Evolutionary conservation across 2,329 filamentous ascomycete genomes (phyloP).

Genomic region (Diaporthe caulivora): DNA sequence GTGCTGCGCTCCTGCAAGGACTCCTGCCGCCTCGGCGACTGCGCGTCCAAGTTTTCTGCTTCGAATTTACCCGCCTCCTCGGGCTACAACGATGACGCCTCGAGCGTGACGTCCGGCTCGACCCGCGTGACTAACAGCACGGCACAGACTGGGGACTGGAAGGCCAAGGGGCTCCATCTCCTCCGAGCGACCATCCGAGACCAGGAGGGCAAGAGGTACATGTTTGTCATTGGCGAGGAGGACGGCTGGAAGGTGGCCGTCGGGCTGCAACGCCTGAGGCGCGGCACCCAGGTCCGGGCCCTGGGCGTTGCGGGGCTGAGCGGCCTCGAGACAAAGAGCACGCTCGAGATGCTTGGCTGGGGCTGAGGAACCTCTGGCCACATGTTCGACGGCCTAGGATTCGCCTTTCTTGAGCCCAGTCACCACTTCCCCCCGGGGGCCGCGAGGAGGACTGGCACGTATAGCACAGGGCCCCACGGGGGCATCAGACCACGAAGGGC

Average conservation of each 20-base stretch:
- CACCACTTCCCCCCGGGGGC: not conserved
- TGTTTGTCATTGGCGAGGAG: constrained; percentile 74
- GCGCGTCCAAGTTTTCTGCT: constrained; percentile 55
- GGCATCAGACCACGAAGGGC: not conserved
- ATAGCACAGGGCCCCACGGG: not conserved
- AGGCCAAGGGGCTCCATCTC: constrained; percentile 69
- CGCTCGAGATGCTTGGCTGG: constrained; percentile 72
- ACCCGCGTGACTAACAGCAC: constrained; percentile 54
- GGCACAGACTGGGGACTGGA: constrained; percentile 64
- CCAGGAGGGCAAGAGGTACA: constrained; percentile 74
- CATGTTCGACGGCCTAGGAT: not conserved
- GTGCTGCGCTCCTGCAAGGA: constrained; percentile 75
- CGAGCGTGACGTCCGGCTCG: constrained; percentile 39
- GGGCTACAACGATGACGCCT: constrained; percentile 37
- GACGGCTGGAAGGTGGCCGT: constrained; percentile 77
- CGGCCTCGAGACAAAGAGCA: constrained; percentile 64
- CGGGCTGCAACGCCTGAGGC: constrained; percentile 70
- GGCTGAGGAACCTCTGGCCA: constrained; percentile 34
- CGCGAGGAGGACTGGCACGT: not conserved
- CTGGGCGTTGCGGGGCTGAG: constrained; percentile 70
- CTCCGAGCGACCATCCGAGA: constrained; percentile 74
- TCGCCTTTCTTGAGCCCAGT: not conserved
- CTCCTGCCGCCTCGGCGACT: constrained; percentile 69
- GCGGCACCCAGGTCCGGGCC: constrained; percentile 70
- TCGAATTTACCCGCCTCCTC: constrained; percentile 26